These are phyloP conservation scores for Amanita rimosa DNA, from an alignment of 768 basidiomycete genomes.

Conservation along the genomic window DNA sequence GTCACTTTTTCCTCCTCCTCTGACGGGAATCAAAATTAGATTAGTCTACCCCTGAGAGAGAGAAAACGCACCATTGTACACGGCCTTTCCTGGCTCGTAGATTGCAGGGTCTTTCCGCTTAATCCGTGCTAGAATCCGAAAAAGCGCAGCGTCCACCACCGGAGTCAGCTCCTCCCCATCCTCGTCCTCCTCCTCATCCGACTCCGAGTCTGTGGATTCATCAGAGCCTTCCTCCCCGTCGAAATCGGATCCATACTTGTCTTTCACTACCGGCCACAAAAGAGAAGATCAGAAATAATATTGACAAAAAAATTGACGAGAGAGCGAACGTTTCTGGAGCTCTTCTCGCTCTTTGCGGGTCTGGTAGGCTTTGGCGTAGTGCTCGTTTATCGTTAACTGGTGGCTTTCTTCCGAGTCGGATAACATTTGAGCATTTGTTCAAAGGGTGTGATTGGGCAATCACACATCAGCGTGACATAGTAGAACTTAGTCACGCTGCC, in stretches of 20 bases:
- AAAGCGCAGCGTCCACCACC: conserved; percentile 86
- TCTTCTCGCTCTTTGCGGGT: conserved; percentile 81
- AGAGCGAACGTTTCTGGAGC: conserved; percentile 57
- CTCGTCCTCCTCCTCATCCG: conserved; percentile 82
- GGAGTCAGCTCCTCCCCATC: conserved; percentile 94
- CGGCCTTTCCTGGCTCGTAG: conserved; percentile 55
- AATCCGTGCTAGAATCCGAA: conserved; percentile 82
- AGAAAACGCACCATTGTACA: conserved; percentile 63
- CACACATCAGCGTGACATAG: no score
- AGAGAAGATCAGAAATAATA: conserved; percentile 1
- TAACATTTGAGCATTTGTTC: no score
- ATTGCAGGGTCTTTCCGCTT: conserved; percentile 75
- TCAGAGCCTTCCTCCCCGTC: conserved; percentile 41
- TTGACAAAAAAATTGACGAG: not conserved
- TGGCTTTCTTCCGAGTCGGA: conserved; percentile 15
- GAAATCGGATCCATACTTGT: conserved; percentile 74
- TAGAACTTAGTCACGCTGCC: no score
- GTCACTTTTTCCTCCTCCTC: conserved; percentile 56
- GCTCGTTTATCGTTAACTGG: conserved; percentile 23
- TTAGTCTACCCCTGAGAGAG: not conserved
- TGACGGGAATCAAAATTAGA: conserved; percentile 13
- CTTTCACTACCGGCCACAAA: conserved; percentile 51
- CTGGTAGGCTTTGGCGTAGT: conserved; percentile 67
- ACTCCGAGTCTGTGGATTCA: conserved; percentile 53
- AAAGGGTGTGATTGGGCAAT: no score